phyloP scores from a whole-genome alignment of 2,329 filamentous ascomycete species.

The Microcyclosporella mali region DNA sequence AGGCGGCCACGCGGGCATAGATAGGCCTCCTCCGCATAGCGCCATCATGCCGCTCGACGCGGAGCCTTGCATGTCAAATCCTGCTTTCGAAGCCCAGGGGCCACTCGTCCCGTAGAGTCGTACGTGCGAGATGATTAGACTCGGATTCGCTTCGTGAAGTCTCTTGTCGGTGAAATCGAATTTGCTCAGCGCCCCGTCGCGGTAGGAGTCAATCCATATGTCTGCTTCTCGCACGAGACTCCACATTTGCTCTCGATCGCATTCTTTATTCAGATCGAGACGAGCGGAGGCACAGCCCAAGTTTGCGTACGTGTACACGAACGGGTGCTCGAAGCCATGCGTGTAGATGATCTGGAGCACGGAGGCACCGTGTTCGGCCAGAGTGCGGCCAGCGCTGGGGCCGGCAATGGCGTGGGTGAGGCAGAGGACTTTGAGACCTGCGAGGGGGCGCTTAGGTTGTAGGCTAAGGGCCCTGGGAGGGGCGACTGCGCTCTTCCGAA shows the following conservation, averaged over 20 bases:
- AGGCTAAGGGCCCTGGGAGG: slow-evolving; percentile 1
- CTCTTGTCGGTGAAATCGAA: slow-evolving; percentile 6
- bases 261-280: slow-evolving; percentile 3
- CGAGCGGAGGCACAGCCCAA: slow-evolving; percentile 8
- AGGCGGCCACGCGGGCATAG: slow-evolving; percentile 4
- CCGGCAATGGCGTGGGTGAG: slow-evolving; percentile 8
- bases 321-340: slow-evolving; percentile 10
- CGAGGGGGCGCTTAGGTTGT: slow-evolving; percentile 3
- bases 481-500: neutral
- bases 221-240: slow-evolving; percentile 3
- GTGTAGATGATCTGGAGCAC: slow-evolving; percentile 10
- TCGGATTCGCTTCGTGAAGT: slow-evolving; percentile 5
- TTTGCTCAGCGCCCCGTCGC: slow-evolving; percentile 7
- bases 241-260: slow-evolving; percentile 5
- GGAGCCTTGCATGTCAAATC: slow-evolving; percentile 11
- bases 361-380: slow-evolving; percentile 8
- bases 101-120: slow-evolving; percentile 5
- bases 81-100: slow-evolving; percentile 6
- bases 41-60: slow-evolving; percentile 9
- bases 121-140: slow-evolving; percentile 10
- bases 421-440: slow-evolving; percentile 7
- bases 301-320: slow-evolving; percentile 9
- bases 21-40: slow-evolving; percentile 1
- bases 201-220: slow-evolving; percentile 10
- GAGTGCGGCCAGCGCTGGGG: slow-evolving; percentile 5